phyloP scores from a whole-genome alignment of 176 grass and related monocot species.

The Oropetium thomaeum region DNA sequence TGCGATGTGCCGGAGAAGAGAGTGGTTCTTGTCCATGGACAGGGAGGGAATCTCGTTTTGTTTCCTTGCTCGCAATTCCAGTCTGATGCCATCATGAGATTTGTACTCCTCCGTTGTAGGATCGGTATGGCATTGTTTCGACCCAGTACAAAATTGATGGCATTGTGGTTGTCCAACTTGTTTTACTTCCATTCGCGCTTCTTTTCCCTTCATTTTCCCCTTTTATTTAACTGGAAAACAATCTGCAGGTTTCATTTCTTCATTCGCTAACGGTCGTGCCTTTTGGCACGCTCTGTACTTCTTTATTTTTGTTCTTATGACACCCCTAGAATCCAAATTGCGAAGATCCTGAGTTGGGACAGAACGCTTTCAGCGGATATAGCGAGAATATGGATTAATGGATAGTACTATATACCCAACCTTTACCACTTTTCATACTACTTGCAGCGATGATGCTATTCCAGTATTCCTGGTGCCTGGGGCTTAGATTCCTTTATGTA shows the following conservation, averaged over 20 bases:
- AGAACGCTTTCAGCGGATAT: background rate
- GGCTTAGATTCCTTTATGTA: background rate
- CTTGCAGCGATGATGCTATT: background rate
- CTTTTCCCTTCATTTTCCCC: background rate
- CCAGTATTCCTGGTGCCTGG: background rate
- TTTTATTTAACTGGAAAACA: background rate
- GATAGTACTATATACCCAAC: background rate
- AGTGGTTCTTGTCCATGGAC: background rate
- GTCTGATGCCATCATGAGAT: background rate
- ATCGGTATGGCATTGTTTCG: slow-evolving; percentile 19
- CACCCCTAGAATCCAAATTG: background rate
- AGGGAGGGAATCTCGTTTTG: background rate
- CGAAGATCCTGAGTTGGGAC: background rate
- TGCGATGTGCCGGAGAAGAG: background rate
- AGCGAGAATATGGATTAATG: background rate
- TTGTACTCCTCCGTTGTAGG: background rate
- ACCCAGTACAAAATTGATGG: background rate
- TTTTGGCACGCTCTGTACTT: background rate
- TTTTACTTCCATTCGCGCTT: background rate
- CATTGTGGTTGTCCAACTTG: background rate
- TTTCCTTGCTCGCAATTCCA: background rate
- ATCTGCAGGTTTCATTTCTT: background rate
- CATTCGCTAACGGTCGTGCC: background rate
- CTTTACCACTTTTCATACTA: background rate
- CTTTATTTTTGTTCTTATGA: background rate